Evolutionary conservation across 371 early-diverging fungal genomes (phyloP).

Genomic region (Saksenaea oblongispora): DNA sequence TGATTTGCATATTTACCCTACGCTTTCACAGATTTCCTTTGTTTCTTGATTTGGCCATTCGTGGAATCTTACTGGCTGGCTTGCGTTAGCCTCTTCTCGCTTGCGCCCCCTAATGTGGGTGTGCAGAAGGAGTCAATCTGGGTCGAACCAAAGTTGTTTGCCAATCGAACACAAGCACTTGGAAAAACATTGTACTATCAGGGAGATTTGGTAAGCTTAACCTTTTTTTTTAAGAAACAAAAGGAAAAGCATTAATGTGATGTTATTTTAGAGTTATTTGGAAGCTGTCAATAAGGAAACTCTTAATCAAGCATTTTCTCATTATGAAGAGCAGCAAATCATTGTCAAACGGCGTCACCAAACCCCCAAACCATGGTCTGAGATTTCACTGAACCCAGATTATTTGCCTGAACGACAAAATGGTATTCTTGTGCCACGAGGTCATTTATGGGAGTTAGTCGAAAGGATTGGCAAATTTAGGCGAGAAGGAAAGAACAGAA

Average conservation of each 20-base stretch:
- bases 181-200: conserved; percentile 64
- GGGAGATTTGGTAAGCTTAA: conserved; percentile 17
- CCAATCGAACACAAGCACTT: conserved; percentile 72
- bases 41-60: conserved; percentile 89
- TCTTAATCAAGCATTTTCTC: conserved; percentile 72
- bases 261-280: conserved; percentile 56
- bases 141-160: conserved; percentile 72
- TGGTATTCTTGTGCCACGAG: conserved; percentile 58
- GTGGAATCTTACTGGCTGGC: conserved; percentile 90
- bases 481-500: conserved; percentile 86
- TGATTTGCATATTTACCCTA: background rate
- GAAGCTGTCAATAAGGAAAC: conserved; percentile 90
- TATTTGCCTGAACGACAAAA: conserved; percentile 59
- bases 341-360: conserved; percentile 54
- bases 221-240: background rate
- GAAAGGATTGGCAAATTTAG: conserved; percentile 84
- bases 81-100: conserved; percentile 61
- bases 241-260: background rate
- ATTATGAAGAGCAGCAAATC: conserved; percentile 71
- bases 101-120: conserved; percentile 43
- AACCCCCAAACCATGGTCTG: conserved; percentile 48
- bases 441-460: conserved; percentile 79
- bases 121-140: conserved; percentile 42
- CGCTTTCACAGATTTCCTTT: conserved; percentile 71
- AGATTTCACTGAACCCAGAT: conserved; percentile 55